Evolutionary conservation across 345 rosid species (phyloP).

Genomic region (Adansonia digitata): DNA sequence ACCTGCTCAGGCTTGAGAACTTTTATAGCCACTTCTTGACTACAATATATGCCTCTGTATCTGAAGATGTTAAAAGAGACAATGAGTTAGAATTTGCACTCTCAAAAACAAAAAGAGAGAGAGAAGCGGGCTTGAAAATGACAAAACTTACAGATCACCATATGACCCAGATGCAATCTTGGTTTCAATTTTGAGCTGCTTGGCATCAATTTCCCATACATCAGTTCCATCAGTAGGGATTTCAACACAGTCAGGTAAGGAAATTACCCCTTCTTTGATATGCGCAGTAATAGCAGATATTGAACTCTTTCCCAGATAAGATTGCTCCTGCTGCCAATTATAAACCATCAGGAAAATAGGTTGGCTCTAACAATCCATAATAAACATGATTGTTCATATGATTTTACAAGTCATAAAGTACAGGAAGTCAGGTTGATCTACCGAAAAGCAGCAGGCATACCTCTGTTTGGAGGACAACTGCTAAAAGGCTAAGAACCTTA

Average conservation of each 20-base stretch:
- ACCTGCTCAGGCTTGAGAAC: slow-evolving; percentile 81
- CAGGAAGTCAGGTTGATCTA: neutral
- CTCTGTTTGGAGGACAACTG: neutral
- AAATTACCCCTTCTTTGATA: slow-evolving; percentile 35
- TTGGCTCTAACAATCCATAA: neutral
- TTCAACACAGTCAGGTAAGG: slow-evolving; percentile 56
- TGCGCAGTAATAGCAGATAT: slow-evolving; percentile 35
- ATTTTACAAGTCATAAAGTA: neutral
- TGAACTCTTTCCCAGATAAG: slow-evolving; percentile 37
- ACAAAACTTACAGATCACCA: slow-evolving; percentile 76
- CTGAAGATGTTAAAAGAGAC: slow-evolving; percentile 36
- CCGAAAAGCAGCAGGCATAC: neutral
- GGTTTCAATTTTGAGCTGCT: slow-evolving; percentile 61
- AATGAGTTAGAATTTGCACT: slow-evolving; percentile 7
- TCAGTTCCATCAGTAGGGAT: slow-evolving; percentile 90
- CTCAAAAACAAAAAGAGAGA: neutral
- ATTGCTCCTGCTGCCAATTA: slow-evolving; percentile 46
- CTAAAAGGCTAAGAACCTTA: neutral
- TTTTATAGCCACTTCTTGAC: slow-evolving; percentile 97
- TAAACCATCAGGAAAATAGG: slow-evolving; percentile 12
- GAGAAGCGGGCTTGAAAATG: slow-evolving; percentile 9
- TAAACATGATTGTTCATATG: neutral
- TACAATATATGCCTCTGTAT: slow-evolving; percentile 76
- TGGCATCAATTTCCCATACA: slow-evolving; percentile 93
- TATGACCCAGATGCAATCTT: slow-evolving; percentile 87